Base-by-base conservation (phyloP, 345 rosid species). In the Camelina laxa region DNA sequence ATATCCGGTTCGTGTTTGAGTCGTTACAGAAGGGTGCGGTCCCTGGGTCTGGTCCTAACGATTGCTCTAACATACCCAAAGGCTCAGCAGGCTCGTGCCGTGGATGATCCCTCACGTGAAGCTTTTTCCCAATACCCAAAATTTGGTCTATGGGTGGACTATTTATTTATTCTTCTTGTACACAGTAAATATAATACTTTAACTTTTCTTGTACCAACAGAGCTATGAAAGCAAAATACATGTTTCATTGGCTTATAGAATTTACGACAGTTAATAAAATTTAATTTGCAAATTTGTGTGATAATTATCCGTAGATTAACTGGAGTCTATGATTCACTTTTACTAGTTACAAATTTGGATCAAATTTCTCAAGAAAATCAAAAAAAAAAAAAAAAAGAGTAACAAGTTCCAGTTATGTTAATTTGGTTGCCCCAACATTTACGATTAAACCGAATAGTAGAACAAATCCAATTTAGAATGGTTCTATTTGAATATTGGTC, bases 1-100 rank as follows among this genome's bases (percentile, higher is more conserved):
- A 76, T 20, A 21, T 44, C 6, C 9, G 44, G 44, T 76, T 76
- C 59, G 70, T 62, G 51, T 69, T 69, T 24, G 0, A 22, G 75
- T 61, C 70, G 11, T 24, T 76, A 17, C 75, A 76, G 17, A 76
- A 13, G 15, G 80, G 75, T 49, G 0, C 11, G 19, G 66, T 64
- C 31, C 59, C 54, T 45, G 27, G 2, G 0, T 76, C 75, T 24
- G 67, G 39, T 56, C 3, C 11, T 4, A 76, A 70, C 38, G 30
- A 4, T 47, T 70, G 75, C 72, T 12, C 75, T n/a, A 4, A 64
- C 30, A 64, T 70, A 22, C 60, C 67, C 27, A 24, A 56, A 2
- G 60, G 38, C 12, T 53, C 42, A 7, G 58, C 44, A 14, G 65
- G 53, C 10, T 12, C 5, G 35, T 70, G 71, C 60, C 71, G 47